Evolutionary conservation across 192 early-diverging fungal genomes (phyloP), one percentile per base, ranked within the genome.

Genomic region (Lunasporangiospora selenospora): DNA sequence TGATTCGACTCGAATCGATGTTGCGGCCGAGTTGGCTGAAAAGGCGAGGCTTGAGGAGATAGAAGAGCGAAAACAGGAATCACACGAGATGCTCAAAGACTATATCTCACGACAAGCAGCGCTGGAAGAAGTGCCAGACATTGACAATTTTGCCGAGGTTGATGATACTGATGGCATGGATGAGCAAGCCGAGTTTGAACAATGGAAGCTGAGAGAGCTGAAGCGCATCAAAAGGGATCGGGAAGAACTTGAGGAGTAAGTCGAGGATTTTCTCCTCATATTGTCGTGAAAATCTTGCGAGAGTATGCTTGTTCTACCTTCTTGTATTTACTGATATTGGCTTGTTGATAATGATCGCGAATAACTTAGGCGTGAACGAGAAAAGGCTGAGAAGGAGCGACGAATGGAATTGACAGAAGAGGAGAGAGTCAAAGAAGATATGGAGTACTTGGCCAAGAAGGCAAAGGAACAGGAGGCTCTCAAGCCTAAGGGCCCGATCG

Each of bases 161-260:
- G 96, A 97, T 75, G 97, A 99, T 81, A 95, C 93, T 0, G 97
- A 99, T 77, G 92, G 87, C 18, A 26, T 93, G 6, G 89, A 98
- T 63, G 88, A 92, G 50, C 88, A 90, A 21, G 93, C 88, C 6
- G 97, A 99, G 75, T 93, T 88, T 79, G 89, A 89, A 37, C 86
- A 88, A 0, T 99, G 97, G 97, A 93, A 90, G 62, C 76, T 94
- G 23, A 89, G 97, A 33, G 96, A 99, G 75, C 69, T 97, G 43
- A 81, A 73, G 44, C 85, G 97, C 47, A 89, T 98, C 60, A 93
- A 96, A 50, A 88, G 95, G 27, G 95, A 98, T 71, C 81, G 88
- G 46, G 87, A 90, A 57, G 91, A 90, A 44, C 67, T 84, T 27
- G 86, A 89, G 34, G 82, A 76, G 76, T 82, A 84, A 77, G 82